These are phyloP conservation scores for Phymatotrichopsis omnivora DNA, from an alignment of 2,329 filamentous ascomycete genomes.

Conservation along the genomic window DNA sequence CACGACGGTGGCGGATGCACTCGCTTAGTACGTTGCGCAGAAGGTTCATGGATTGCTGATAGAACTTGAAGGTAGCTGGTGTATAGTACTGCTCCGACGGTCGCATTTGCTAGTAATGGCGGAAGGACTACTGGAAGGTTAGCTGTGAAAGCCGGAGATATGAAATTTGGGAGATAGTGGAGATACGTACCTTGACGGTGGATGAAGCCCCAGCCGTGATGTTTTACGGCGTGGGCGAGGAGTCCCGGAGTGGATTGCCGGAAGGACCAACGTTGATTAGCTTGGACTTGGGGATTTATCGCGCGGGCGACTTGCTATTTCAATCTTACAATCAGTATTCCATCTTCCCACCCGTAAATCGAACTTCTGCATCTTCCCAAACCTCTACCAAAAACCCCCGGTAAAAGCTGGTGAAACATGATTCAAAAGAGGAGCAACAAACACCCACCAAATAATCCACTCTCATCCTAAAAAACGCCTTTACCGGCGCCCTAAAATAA, in stretches of 20 bases:
- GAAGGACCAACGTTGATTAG: conserved; percentile 43
- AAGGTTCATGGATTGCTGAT: conserved; percentile 55
- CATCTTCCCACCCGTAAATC: too few relatives aligned
- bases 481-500: conserved; percentile 83
- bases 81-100: conserved; percentile 64
- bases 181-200: conserved; percentile 48
- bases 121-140: conserved; percentile 47
- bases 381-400: background rate
- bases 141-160: background rate
- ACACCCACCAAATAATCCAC: conserved; percentile 58
- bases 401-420: too few relatives aligned
- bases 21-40: conserved; percentile 47
- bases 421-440: too few relatives aligned
- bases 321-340: background rate
- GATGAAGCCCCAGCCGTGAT: conserved; percentile 64
- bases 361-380: background rate
- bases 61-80: conserved; percentile 65
- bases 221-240: conserved; percentile 54
- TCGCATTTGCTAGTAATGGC: conserved; percentile 62
- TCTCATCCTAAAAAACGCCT: conserved; percentile 81
- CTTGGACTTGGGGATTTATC: conserved; percentile 43
- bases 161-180: background rate
- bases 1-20: conserved; percentile 60
- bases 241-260: conserved; percentile 60
- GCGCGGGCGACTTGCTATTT: conserved; percentile 43